phyloP scores from a whole-genome alignment of 257 asterid species.

The Primulina eburnea region DNA sequence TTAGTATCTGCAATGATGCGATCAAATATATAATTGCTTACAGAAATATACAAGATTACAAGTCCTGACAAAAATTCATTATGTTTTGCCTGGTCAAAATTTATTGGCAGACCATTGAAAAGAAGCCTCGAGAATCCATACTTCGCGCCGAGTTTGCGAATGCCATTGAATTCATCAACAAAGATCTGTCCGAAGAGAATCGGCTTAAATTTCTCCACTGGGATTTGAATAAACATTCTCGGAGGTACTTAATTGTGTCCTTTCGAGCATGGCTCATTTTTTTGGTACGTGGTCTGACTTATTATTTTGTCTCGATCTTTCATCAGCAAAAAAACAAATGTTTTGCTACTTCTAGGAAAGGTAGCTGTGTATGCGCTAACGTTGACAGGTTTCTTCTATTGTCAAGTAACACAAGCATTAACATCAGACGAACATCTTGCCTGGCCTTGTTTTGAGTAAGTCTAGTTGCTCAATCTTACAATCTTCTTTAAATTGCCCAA shows the following conservation, averaged over 20 bases:
- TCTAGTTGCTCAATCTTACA: slow-evolving; percentile 23
- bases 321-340: slow-evolving; percentile 82
- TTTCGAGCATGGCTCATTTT: slow-evolving; percentile 22
- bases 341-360: slow-evolving; percentile 76
- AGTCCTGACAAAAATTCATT: not conserved
- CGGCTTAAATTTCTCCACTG: slow-evolving; percentile 91
- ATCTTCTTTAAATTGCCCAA: slow-evolving; percentile 5
- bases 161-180: slow-evolving; percentile 84
- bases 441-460: slow-evolving; percentile 66
- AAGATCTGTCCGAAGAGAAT: slow-evolving; percentile 72
- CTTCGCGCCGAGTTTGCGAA: slow-evolving; percentile 86
- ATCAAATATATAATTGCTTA: slow-evolving; percentile 6
- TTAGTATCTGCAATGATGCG: not conserved
- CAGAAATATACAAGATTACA: not conserved
- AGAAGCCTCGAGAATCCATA: slow-evolving; percentile 91
- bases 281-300: slow-evolving; percentile 24
- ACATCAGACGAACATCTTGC: slow-evolving; percentile 49
- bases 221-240: slow-evolving; percentile 96
- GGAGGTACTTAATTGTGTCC: slow-evolving; percentile 49
- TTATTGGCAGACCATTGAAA: slow-evolving; percentile 77
- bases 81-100: slow-evolving; percentile 4
- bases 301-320: slow-evolving; percentile 27
- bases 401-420: slow-evolving; percentile 52
- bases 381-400: slow-evolving; percentile 87
- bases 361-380: slow-evolving; percentile 89